These are phyloP conservation scores for Lasiodiplodia citricola DNA, from an alignment of 2,329 filamentous ascomycete species.

Conservation along the genomic window DNA sequence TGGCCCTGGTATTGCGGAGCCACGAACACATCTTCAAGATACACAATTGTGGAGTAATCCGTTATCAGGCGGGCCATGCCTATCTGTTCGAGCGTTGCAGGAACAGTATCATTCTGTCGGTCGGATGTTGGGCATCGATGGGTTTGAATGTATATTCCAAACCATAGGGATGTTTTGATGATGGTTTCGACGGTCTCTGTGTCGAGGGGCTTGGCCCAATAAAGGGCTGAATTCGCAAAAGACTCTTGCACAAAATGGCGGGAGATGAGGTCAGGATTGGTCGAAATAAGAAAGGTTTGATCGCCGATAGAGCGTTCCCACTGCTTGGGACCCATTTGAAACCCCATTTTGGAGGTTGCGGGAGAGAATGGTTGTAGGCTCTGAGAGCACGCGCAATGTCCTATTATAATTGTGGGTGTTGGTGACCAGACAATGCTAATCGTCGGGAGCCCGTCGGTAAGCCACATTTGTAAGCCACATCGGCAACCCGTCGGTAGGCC, in stretches of 20 bases:
- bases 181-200: constrained; percentile 32
- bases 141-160: constrained; percentile 34
- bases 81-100: constrained; percentile 45
- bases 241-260: constrained; percentile 38
- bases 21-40: constrained; percentile 72
- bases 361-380: too few relatives aligned
- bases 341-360: too few relatives aligned
- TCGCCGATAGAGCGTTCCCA: constrained; percentile 1
- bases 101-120: constrained; percentile 23
- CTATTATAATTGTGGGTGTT: too few relatives aligned
- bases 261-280: constrained; percentile 33
- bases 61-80: constrained; percentile 70
- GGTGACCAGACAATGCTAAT: too few relatives aligned
- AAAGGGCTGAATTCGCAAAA: constrained; percentile 37
- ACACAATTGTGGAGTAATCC: constrained; percentile 71
- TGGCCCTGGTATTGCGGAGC: constrained; percentile 62
- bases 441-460: too few relatives aligned
- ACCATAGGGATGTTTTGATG: constrained; percentile 40
- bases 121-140: neutral
- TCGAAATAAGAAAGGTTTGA: constrained; percentile 38
- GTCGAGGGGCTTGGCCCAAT: constrained; percentile 39
- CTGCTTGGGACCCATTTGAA: neutral
- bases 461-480: too few relatives aligned
- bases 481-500: too few relatives aligned
- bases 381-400: too few relatives aligned